These are phyloP conservation scores for Nothomitra cinnamomea DNA, from an alignment of 2,329 filamentous ascomycete genomes.

Conservation along the genomic window DNA sequence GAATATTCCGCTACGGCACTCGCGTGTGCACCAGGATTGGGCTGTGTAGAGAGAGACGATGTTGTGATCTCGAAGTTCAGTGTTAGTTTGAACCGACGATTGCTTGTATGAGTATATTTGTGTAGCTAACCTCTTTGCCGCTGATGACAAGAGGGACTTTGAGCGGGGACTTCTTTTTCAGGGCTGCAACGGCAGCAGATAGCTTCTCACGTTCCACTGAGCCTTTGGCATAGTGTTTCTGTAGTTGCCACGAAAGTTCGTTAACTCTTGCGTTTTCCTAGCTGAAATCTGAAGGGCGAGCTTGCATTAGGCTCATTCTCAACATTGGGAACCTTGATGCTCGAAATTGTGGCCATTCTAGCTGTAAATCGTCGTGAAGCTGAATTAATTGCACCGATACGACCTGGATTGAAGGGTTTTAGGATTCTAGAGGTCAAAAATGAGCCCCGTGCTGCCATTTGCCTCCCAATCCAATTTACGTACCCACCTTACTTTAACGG, in stretches of 20 bases:
- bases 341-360: slow-evolving; percentile 2
- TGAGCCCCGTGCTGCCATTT: too few species aligned
- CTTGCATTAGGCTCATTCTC: slow-evolving; percentile 91
- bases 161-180: slow-evolving; percentile 52
- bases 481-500: too few species aligned
- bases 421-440: neutral
- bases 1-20: slow-evolving; percentile 68
- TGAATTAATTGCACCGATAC: neutral
- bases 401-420: neutral
- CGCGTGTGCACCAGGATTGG: slow-evolving; percentile 68
- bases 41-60: slow-evolving; percentile 48
- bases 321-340: slow-evolving; percentile 72
- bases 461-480: too few species aligned
- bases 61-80: slow-evolving; percentile 41
- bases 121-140: slow-evolving; percentile 51
- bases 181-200: slow-evolving; percentile 50
- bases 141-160: slow-evolving; percentile 71
- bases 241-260: slow-evolving; percentile 8
- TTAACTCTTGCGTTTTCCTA: slow-evolving; percentile 4
- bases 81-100: slow-evolving; percentile 12
- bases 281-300: slow-evolving; percentile 1
- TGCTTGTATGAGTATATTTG: neutral
- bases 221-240: slow-evolving; percentile 82
- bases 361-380: neutral
- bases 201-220: slow-evolving; percentile 65